Percentiles rank a stretch among this genome's conserved stretches.
Evolutionary conservation across 148 eudicot species (phyloP).

Genomic region (Amaranthus cruentus): DNA sequence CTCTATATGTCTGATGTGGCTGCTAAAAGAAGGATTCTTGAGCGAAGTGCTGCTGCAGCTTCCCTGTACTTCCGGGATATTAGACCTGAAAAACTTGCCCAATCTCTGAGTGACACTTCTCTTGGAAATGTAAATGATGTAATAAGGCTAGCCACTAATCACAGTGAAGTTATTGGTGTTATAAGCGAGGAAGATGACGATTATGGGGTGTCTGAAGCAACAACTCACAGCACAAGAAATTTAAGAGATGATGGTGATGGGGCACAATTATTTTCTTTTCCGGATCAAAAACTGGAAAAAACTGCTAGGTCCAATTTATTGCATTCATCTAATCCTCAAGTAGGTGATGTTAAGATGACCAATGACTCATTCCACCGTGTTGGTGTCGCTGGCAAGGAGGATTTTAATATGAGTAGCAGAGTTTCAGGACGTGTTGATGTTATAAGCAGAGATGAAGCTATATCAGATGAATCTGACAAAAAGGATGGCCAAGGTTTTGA

Average conservation of each 20-base stretch:
- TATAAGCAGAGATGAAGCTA: constrained; percentile 19
- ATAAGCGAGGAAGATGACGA: constrained; percentile 17
- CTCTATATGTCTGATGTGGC: constrained; percentile 33
- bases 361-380: constrained; percentile 25
- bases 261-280: constrained; percentile 5
- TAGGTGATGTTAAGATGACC: constrained; percentile 27
- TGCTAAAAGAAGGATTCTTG: constrained; percentile 71
- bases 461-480: constrained; percentile 22
- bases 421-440: constrained; percentile 25
- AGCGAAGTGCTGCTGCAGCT: constrained; percentile 79
- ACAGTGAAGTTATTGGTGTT: constrained; percentile 23
- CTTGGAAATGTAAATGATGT: constrained; percentile 15
- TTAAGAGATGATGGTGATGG: constrained; percentile 19
- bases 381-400: constrained; percentile 22
- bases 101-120: constrained; percentile 27
- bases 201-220: constrained; percentile 27
- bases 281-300: constrained; percentile 12
- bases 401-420: constrained; percentile 17
- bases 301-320: constrained; percentile 26
- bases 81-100: constrained; percentile 28
- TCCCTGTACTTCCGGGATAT: constrained; percentile 44
- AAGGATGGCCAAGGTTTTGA: constrained; percentile 28
- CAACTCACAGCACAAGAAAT: constrained; percentile 27
- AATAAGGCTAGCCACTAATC: constrained; percentile 17
- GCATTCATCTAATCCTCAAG: constrained; percentile 26